Percentiles rank a stretch among this genome's conserved stretches.
phyloP scores from a whole-genome alignment of 208 protist genomes.

The Strigomonas galati region DNA sequence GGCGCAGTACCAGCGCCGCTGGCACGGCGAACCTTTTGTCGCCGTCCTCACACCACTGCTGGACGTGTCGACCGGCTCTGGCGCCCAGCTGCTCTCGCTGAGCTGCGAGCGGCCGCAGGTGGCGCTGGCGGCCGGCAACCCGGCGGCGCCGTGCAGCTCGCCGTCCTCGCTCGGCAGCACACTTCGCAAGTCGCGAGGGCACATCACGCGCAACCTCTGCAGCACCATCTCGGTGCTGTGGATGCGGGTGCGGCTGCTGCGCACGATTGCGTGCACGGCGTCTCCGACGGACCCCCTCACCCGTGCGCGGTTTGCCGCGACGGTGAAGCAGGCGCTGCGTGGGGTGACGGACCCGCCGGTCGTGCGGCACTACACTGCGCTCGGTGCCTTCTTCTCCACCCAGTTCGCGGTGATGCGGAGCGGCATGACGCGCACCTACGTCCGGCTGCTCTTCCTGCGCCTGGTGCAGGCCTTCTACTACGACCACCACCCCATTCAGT shows the following conservation, averaged over 20 bases:
- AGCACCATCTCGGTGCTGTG: conserved; percentile 20
- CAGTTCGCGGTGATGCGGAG: conserved; percentile 32
- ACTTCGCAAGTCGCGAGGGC: neutral
- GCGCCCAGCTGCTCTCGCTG: conserved; percentile 42
- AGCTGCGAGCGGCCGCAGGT: conserved; percentile 17
- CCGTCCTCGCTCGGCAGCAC: neutral
- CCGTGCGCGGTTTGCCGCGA: conserved; percentile 18
- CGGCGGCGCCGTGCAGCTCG: neutral
- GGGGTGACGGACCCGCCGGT: conserved; percentile 17
- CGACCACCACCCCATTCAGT: conserved; percentile 18
- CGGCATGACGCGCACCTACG: conserved; percentile 48
- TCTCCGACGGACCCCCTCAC: conserved; percentile 28
- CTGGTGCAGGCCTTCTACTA: conserved; percentile 54
- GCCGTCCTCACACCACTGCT: conserved; percentile 33
- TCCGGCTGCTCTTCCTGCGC: conserved; percentile 57
- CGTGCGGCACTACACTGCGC: conserved; percentile 26
- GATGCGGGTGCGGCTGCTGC: conserved; percentile 40
- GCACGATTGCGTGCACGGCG: conserved; percentile 25
- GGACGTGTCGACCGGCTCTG: conserved; percentile 37
- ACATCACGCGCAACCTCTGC: neutral
- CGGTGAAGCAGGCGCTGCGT: conserved; percentile 12
- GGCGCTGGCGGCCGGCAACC: neutral
- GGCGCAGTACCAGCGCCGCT: conserved; percentile 3
- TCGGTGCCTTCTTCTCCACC: conserved; percentile 24
- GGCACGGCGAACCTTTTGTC: conserved; percentile 19